Evolutionary conservation across 2,329 filamentous ascomycete species (phyloP).

Genomic region (Cryphonectria carpinicola): DNA sequence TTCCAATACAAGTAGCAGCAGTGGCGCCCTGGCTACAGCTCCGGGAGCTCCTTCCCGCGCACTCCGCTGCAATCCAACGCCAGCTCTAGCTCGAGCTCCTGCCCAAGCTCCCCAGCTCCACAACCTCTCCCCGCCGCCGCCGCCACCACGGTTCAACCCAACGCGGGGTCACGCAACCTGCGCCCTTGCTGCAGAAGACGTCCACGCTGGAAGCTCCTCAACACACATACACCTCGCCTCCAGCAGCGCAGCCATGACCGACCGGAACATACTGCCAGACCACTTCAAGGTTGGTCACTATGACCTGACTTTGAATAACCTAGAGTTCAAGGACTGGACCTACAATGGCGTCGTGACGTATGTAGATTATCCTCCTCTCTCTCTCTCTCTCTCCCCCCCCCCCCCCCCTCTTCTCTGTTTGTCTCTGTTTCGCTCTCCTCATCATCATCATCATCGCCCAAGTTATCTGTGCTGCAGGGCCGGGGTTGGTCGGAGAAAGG

Average conservation of each 20-base stretch:
- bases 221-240: background rate
- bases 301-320: slow-evolving; percentile 75
- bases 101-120: slow-evolving; percentile 14
- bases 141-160: slow-evolving; percentile 1
- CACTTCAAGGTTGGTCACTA: slow-evolving; percentile 84
- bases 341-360: slow-evolving; percentile 80
- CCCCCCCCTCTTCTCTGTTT: background rate
- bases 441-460: too few relatives aligned
- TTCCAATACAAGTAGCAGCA: slow-evolving; percentile 1
- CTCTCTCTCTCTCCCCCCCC: background rate
- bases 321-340: slow-evolving; percentile 74
- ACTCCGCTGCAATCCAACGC: background rate
- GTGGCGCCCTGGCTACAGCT: slow-evolving; percentile 6
- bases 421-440: background rate
- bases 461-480: background rate
- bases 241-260: slow-evolving; percentile 49
- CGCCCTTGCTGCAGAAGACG: slow-evolving; percentile 21
- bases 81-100: slow-evolving; percentile 14
- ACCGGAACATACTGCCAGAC: slow-evolving; percentile 65
- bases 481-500: background rate
- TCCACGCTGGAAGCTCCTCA: slow-evolving; percentile 35
- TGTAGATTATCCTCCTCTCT: slow-evolving; percentile 32
- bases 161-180: slow-evolving; percentile 28
- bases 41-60: background rate
- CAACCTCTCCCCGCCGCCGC: background rate